Evolutionary conservation across 257 asterid genomes (phyloP).

Genomic region (Echites panduratus): DNA sequence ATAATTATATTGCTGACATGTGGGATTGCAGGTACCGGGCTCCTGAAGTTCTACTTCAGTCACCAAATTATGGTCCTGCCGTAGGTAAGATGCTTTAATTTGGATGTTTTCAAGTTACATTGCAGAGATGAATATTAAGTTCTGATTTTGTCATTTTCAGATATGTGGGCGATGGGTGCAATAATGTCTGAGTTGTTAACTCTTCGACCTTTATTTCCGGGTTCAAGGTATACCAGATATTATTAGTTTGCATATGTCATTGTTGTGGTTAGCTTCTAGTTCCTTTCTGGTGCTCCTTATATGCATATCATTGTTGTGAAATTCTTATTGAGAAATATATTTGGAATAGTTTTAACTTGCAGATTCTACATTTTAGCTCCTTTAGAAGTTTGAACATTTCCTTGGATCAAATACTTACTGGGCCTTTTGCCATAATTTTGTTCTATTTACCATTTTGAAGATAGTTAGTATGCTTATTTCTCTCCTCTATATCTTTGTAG

Average conservation of each 20-base stretch:
- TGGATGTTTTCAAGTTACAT: background rate
- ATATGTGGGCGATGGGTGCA: conserved; percentile 99
- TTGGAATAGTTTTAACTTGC: background rate
- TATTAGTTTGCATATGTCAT: background rate
- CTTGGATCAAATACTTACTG: too few species aligned
- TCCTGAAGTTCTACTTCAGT: conserved; percentile 94
- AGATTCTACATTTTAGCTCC: background rate
- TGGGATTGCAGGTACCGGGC: conserved; percentile 80
- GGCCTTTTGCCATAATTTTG: too few species aligned
- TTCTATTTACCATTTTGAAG: too few species aligned
- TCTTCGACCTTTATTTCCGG: conserved; percentile 90
- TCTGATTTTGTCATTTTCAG: conserved; percentile 26
- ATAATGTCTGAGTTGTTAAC: conserved; percentile 86
- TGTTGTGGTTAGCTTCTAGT: background rate
- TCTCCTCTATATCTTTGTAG: too few species aligned
- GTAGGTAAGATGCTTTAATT: conserved; percentile 53
- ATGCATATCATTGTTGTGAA: background rate
- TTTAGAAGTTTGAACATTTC: too few species aligned
- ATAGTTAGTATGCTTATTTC: too few species aligned
- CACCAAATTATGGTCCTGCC: conserved; percentile 73
- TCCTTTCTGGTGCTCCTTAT: background rate
- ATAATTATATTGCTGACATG: conserved; percentile 8
- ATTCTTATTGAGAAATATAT: background rate
- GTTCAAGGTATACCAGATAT: conserved; percentile 52
- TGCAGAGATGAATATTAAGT: background rate